Percentiles rank a stretch among this genome's conserved stretches.
Conservation (phyloP, 352 stramenopile species). For the Aphanomyces cochlioides region DNA sequence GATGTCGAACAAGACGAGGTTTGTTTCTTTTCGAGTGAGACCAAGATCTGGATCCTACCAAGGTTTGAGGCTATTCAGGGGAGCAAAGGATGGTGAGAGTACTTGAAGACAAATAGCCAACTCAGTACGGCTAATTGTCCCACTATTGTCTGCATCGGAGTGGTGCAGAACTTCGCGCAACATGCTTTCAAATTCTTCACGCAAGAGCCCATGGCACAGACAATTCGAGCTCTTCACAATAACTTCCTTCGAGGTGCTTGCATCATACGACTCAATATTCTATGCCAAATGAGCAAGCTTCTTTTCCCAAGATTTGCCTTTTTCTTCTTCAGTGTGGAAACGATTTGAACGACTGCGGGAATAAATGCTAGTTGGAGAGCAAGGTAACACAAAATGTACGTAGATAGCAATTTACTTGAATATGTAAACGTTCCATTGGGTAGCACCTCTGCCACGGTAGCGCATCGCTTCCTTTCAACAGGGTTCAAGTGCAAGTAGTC, state of each 20-base stretch:
- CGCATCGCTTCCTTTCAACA: constrained; percentile 51
- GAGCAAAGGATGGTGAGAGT: neutral
- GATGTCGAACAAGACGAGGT: constrained; percentile 66
- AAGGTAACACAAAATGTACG: neutral
- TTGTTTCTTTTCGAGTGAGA: constrained; percentile 65
- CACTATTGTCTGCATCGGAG: constrained; percentile 50
- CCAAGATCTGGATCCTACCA: constrained; percentile 57
- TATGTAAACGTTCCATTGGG: constrained; percentile 34
- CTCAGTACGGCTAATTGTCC: constrained; percentile 43
- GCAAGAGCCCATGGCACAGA: constrained; percentile 75
- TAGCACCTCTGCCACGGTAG: constrained; percentile 62
- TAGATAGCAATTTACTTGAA: neutral
- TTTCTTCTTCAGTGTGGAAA: constrained; percentile 33
- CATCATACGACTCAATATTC: constrained; percentile 37
- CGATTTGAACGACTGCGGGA: constrained; percentile 32
- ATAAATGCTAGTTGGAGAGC: neutral
- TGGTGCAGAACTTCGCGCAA: constrained; percentile 74
- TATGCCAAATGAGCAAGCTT: constrained; percentile 46
- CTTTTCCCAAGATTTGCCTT: constrained; percentile 38
- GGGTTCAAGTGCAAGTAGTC: constrained; percentile 58
- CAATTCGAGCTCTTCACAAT: constrained; percentile 40
- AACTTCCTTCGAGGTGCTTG: constrained; percentile 1
- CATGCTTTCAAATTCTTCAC: constrained; percentile 76
- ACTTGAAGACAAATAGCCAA: constrained; percentile 59
- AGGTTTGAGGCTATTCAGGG: no score